Evolutionary conservation across 345 rosid genomes (phyloP).

Genomic region (rapeseed (Brassica napus)): DNA sequence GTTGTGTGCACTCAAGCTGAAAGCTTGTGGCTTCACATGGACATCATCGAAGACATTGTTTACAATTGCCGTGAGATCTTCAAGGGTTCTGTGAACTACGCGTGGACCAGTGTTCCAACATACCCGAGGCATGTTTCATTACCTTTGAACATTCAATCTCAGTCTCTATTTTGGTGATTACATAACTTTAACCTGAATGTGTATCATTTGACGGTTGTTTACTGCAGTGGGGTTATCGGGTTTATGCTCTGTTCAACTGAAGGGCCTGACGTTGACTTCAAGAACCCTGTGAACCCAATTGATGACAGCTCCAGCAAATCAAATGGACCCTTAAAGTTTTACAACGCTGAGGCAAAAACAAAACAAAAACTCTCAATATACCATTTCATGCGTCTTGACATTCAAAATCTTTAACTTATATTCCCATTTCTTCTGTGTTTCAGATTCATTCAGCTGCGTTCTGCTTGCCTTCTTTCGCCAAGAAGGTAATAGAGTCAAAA

Average conservation of each 20-base stretch:
- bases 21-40: slow-evolving; percentile 60
- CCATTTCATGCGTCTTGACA: neutral
- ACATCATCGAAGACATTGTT: slow-evolving; percentile 64
- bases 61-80: slow-evolving; percentile 56
- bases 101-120: slow-evolving; percentile 73
- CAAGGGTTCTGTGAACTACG: slow-evolving; percentile 65
- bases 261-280: slow-evolving; percentile 66
- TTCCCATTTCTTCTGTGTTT: neutral
- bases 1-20: slow-evolving; percentile 69
- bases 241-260: slow-evolving; percentile 74
- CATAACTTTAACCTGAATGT: neutral
- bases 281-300: slow-evolving; percentile 49
- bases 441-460: slow-evolving; percentile 66
- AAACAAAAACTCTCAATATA: neutral
- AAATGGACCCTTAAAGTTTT: slow-evolving; percentile 54
- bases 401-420: neutral
- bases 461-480: slow-evolving; percentile 63
- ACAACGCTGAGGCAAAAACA: slow-evolving; percentile 57
- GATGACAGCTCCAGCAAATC: slow-evolving; percentile 45
- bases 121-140: slow-evolving; percentile 52
- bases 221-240: slow-evolving; percentile 68
- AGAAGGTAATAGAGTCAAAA: slow-evolving; percentile 43
- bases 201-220: neutral
- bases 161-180: neutral
- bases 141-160: neutral